Conservation (phyloP, 495 filamentous ascomycete genomes). For the Bathelium albidoporum region DNA sequence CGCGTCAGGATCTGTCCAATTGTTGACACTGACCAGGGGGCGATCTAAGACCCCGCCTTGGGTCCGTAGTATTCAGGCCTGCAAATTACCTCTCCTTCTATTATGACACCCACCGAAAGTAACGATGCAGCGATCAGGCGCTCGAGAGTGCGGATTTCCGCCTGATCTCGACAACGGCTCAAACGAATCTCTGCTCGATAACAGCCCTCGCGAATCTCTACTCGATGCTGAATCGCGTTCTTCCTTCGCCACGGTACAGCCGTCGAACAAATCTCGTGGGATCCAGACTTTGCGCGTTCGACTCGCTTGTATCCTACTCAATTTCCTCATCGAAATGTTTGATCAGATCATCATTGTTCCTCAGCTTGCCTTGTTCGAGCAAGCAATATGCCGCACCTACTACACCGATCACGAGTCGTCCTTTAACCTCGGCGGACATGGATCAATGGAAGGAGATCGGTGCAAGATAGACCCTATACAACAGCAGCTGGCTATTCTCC, state of each 20-base stretch:
- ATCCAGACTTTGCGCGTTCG: not conserved
- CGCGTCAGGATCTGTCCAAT: not conserved
- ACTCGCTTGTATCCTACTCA: not conserved
- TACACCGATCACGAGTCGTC: no score
- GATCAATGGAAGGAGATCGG: no score
- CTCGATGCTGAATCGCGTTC: not conserved
- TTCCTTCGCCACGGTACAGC: not conserved
- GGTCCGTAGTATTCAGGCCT: not conserved
- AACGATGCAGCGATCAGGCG: not conserved
- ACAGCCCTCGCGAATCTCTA: not conserved
- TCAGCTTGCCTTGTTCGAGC: no score
- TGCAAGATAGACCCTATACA: no score
- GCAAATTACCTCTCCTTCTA: not conserved
- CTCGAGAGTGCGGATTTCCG: not conserved
- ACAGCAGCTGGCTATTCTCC: no score
- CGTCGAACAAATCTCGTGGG: not conserved
- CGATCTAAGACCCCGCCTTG: not conserved
- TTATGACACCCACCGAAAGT: not conserved
- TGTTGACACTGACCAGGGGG: not conserved
- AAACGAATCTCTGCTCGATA: not conserved
- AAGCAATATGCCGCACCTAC: no score
- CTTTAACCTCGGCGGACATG: no score
- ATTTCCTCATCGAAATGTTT: not conserved
- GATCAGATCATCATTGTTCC: no score
- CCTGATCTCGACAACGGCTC: no score